Evolutionary conservation across 2,329 filamentous ascomycete species (phyloP).

Genomic region (Nothophoma quercina): DNA sequence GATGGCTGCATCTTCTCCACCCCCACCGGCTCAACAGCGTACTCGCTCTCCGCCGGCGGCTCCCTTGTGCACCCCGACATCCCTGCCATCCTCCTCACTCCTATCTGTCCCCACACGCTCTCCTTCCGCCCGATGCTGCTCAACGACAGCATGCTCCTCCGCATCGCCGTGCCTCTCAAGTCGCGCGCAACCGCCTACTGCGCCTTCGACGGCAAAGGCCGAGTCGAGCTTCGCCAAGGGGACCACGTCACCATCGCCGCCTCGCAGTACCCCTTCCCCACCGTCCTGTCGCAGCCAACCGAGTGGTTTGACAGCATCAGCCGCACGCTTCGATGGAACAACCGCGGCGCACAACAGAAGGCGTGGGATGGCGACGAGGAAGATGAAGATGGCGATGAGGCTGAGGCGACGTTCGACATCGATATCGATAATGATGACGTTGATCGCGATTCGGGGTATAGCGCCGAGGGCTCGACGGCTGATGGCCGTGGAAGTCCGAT

Average conservation of each 20-base stretch:
- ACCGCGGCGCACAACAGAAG: constrained; percentile 88
- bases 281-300: constrained; percentile 84
- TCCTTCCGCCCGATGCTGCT: constrained; percentile 98
- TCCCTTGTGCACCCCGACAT: constrained; percentile 97
- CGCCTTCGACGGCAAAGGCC: constrained; percentile 96
- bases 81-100: constrained; percentile 93
- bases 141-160: constrained; percentile 90
- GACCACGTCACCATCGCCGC: constrained; percentile 97
- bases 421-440: constrained; percentile 74
- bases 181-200: constrained; percentile 95
- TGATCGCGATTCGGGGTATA: constrained; percentile 53
- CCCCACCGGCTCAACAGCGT: constrained; percentile 88
- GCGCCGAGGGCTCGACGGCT: constrained; percentile 46
- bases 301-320: constrained; percentile 98
- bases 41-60: constrained; percentile 93
- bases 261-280: constrained; percentile 96
- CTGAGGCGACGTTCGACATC: constrained; percentile 82
- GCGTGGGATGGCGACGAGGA: constrained; percentile 67
- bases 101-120: constrained; percentile 95
- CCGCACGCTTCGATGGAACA: constrained; percentile 93
- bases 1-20: constrained; percentile 98
- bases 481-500: constrained; percentile 46
- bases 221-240: constrained; percentile 88
- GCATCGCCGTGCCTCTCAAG: constrained; percentile 82
- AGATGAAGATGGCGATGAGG: constrained; percentile 56